phyloP scores from a whole-genome alignment of 257 asterid genomes.

The Plantago ovata region DNA sequence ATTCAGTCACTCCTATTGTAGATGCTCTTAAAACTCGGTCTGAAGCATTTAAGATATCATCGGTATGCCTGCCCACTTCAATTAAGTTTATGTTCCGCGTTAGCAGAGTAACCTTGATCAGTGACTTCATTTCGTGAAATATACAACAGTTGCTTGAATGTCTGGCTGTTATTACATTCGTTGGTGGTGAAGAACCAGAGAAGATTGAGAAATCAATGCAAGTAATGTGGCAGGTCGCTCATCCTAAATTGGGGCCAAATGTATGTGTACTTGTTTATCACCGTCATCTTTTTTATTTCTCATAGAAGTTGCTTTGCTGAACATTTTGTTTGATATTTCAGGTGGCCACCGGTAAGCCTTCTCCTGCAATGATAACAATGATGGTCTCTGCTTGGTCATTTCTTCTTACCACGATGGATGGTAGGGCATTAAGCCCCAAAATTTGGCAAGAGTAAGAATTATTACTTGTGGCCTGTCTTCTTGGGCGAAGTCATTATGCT shows the following conservation, averaged over 20 bases:
- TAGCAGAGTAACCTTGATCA: slow-evolving; percentile 12
- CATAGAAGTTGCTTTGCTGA: slow-evolving; percentile 11
- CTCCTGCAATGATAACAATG: slow-evolving; percentile 56
- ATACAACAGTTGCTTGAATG: slow-evolving; percentile 71
- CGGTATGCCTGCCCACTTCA: slow-evolving; percentile 34
- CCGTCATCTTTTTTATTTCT: neutral
- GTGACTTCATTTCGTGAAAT: neutral
- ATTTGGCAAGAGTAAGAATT: slow-evolving; percentile 84
- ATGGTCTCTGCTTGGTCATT: slow-evolving; percentile 86
- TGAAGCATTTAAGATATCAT: slow-evolving; percentile 57
- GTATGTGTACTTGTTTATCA: slow-evolving; percentile 39
- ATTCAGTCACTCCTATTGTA: slow-evolving; percentile 66
- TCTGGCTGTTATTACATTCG: slow-evolving; percentile 76
- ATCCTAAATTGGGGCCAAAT: slow-evolving; percentile 87
- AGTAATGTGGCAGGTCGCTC: slow-evolving; percentile 90
- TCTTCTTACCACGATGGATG: slow-evolving; percentile 74
- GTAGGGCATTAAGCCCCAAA: slow-evolving; percentile 53
- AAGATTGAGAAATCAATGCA: slow-evolving; percentile 86
- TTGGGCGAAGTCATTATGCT: neutral
- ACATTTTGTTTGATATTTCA: slow-evolving; percentile 25
- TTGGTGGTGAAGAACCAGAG: slow-evolving; percentile 92
- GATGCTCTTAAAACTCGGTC: slow-evolving; percentile 73
- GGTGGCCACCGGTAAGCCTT: slow-evolving; percentile 73
- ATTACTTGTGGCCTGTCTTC: neutral
- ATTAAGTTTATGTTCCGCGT: neutral